Base-by-base conservation (phyloP, 208 protist genomes). In the Acanthamoeba castellanii region DNA sequence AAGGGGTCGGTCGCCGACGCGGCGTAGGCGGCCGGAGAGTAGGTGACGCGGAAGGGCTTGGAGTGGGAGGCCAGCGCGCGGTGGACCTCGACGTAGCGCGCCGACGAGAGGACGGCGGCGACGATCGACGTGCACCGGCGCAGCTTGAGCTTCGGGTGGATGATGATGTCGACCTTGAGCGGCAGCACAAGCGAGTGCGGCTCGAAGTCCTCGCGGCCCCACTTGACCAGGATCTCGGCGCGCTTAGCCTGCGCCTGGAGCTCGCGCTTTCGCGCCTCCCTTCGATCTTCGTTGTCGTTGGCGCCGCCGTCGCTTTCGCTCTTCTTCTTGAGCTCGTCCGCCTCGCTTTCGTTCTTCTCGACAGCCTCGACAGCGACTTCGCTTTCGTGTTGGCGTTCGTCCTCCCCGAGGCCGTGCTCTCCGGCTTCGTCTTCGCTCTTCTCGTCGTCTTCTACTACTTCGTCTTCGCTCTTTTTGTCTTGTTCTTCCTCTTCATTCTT, bases 71-170 rank as follows among this genome's bases (percentile, higher is more conserved):
- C 27, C 55, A 70, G n/a, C 50, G 22, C 30, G 55, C 84, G 50
- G 50, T 90, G 50, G n/a, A 68, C 37, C 30, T 90, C 32, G 32
- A 90, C 84, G 32, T 66, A 55, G n/a, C 59, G 27, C 55, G 50
- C 3, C 34, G 88, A 45, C 11, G 61, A 93, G 18, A 78, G 20
- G 27, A 91, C 84, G 32, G 84, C 84, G 42, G 84, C 84, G 84
- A 52, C 32, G 30, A 91, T 70, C 3, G 84, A 91, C 34, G 84
- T 91, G 84, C 84, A 91, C 18, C 59, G 50, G 59, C 84, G 45
- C n/a, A 68, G 84, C 84, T 68, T 59, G 52, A 91, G 84, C 88
- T 70, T 55, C 27, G 88, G 88, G 13, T 93, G 52, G 59, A 70
- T 93, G 34, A 93, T 45, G 27, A 78, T 93, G 61, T 70, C 42